These are phyloP conservation scores for Trichoderma hamatum DNA, from an alignment of 2,329 filamentous ascomycete genomes.

Conservation along the genomic window DNA sequence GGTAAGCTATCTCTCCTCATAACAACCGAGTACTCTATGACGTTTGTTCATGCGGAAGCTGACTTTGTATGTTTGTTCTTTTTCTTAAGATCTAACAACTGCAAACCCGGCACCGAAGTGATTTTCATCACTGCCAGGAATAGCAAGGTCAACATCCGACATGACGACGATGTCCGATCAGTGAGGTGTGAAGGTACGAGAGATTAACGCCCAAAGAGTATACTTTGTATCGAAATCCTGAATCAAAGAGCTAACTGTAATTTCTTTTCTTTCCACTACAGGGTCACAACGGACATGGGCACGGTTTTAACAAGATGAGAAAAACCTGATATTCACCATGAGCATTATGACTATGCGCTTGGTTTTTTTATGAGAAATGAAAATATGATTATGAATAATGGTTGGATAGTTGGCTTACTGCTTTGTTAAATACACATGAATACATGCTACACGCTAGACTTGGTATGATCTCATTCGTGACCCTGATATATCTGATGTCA, in stretches of 20 bases:
- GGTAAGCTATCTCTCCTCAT: neutral
- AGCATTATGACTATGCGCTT: neutral
- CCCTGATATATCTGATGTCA: neutral
- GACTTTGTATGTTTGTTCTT: neutral
- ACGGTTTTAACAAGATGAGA: neutral
- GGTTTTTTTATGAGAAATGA: neutral
- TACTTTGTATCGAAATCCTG: neutral
- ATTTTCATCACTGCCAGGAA: neutral
- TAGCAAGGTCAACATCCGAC: slow-evolving; percentile 8
- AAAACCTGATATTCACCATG: neutral
- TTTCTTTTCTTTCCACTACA: neutral
- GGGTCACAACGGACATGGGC: neutral
- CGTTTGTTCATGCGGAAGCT: neutral
- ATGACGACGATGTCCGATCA: neutral
- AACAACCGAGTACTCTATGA: neutral
- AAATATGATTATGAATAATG: neutral
- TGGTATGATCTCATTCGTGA: neutral
- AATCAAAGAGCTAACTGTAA: neutral
- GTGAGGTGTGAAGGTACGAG: neutral
- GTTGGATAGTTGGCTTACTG: neutral
- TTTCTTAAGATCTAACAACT: neutral
- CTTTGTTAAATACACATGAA: neutral
- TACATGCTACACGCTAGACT: neutral
- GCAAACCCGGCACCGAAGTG: neutral
- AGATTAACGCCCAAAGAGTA: neutral